phyloP scores from a whole-genome alignment of 805 yeast species.

The Wickerhamomyces mucosus region DNA sequence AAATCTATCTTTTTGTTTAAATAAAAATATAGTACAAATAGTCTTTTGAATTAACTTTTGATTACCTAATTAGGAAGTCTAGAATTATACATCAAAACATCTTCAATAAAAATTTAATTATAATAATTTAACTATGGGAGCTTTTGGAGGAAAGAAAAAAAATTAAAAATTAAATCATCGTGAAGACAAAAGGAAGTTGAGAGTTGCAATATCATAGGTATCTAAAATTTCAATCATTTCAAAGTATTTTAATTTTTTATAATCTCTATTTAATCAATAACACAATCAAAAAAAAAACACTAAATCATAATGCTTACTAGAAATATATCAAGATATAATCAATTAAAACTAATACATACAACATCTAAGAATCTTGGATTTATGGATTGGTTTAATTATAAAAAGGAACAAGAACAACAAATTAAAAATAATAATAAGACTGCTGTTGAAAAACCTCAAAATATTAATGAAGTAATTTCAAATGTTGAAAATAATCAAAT shows the following conservation, averaged over 20 bases:
- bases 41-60: neutral
- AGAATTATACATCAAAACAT: slow-evolving; percentile 1
- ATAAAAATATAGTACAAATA: neutral
- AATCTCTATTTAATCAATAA: too few relatives aligned
- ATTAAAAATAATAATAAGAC: too few relatives aligned
- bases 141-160: too few relatives aligned
- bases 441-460: slow-evolving; percentile 9
- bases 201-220: too few relatives aligned
- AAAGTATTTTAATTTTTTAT: too few relatives aligned
- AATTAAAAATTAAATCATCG: too few relatives aligned
- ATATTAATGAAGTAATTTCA: slow-evolving; percentile 23
- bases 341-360: slow-evolving; percentile 18
- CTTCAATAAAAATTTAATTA: slow-evolving; percentile 1
- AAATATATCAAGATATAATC: slow-evolving; percentile 2
- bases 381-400: slow-evolving; percentile 31
- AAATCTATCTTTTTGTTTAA: too few relatives aligned
- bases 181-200: too few relatives aligned
- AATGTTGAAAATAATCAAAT: slow-evolving; percentile 26
- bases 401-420: slow-evolving; percentile 18
- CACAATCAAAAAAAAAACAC: too few relatives aligned
- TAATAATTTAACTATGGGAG: too few relatives aligned
- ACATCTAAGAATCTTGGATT: slow-evolving; percentile 20
- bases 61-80: slow-evolving; percentile 11
- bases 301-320: slow-evolving; percentile 3
- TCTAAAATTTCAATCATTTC: too few relatives aligned